Evolutionary conservation across 805 yeast genomes (phyloP).

Genomic region (Grigorovia yakushimaensis): DNA sequence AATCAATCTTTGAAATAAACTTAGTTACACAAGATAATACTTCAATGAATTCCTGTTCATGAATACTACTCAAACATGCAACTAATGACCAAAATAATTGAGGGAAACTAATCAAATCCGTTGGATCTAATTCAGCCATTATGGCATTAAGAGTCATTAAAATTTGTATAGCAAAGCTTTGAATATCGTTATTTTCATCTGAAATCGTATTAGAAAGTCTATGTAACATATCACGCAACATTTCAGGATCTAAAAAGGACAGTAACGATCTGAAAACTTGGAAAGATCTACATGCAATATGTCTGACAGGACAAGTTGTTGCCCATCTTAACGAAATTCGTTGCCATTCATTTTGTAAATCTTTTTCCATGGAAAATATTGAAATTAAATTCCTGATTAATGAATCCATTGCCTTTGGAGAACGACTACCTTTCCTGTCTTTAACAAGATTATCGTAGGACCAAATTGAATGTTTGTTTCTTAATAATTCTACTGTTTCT

Average conservation of each 20-base stretch:
- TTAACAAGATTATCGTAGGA: constrained; percentile 74
- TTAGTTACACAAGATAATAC: constrained; percentile 73
- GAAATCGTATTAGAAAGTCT: constrained; percentile 87
- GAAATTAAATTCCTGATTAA: constrained; percentile 55
- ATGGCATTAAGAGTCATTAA: constrained; percentile 91
- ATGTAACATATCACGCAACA: constrained; percentile 90
- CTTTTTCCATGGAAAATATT: constrained; percentile 42
- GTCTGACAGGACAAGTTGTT: constrained; percentile 93
- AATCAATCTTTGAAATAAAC: constrained; percentile 76
- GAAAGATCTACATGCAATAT: constrained; percentile 92
- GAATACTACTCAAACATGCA: constrained; percentile 81
- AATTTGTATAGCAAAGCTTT: constrained; percentile 95
- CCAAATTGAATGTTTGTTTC: constrained; percentile 56
- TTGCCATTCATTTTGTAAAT: constrained; percentile 76
- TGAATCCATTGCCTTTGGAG: constrained; percentile 78
- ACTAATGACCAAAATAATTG: constrained; percentile 93
- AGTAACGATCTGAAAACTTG: constrained; percentile 81
- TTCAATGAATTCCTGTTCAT: constrained; percentile 89
- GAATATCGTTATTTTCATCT: constrained; percentile 82
- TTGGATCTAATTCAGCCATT: constrained; percentile 74
- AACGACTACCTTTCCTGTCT: constrained; percentile 68
- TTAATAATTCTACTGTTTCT: constrained; percentile 46
- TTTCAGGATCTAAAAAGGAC: constrained; percentile 71
- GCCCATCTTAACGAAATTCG: constrained; percentile 83
- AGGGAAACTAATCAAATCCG: constrained; percentile 75